Base-by-base conservation (phyloP, 495 filamentous ascomycete species). In the Parathielavia appendiculata region DNA sequence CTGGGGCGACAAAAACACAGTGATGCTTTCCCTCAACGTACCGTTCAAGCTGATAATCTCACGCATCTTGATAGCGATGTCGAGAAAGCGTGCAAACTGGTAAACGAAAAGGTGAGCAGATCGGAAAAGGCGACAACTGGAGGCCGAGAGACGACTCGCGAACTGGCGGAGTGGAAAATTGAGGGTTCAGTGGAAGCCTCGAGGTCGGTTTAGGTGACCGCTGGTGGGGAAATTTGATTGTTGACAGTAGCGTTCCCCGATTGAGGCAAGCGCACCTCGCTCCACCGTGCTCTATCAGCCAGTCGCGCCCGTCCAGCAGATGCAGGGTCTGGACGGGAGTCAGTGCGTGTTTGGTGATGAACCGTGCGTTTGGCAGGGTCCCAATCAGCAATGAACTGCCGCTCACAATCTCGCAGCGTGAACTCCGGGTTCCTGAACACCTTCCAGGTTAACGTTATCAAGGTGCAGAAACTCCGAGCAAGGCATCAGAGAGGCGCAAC, bases 1-100 rank as follows among this genome's bases (percentile, higher is more conserved):
- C 36, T n/a, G 30, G 17, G 13, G 38, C 13, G 22, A 20, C 23
- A 34, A 44, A 50, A 60, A 58, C 58, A 57, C 19, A 17, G n/a
- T 44, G 55, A 23, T 45, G 61, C 57, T 54, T 56, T 34, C 54
- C 60, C 38, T 46, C 55, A 76, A 79, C 90, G 69, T 86, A 97
- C 92, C 92, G 84, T 97, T 96, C 85, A 97, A 86, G 78, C 88
- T 92, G 75, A 97, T 96, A 73, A 97, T 91, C 84, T 97, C 92
- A 87, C 92, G 91, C 92, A 97, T 97, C 73, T 81, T 85, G 83
- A 67, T 69, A 71, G 59, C 58, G 63, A 58, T 58, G 41, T 51
- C 13, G 14, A 45, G 12, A 32, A 43, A 9, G 46, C 19, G 30
- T 61, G 67, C 51, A 67, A 63, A 40, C 22, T 43, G 43, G 47